phyloP scores from a whole-genome alignment of 768 basidiomycete genomes.

The Tulasnella sp. region DNA sequence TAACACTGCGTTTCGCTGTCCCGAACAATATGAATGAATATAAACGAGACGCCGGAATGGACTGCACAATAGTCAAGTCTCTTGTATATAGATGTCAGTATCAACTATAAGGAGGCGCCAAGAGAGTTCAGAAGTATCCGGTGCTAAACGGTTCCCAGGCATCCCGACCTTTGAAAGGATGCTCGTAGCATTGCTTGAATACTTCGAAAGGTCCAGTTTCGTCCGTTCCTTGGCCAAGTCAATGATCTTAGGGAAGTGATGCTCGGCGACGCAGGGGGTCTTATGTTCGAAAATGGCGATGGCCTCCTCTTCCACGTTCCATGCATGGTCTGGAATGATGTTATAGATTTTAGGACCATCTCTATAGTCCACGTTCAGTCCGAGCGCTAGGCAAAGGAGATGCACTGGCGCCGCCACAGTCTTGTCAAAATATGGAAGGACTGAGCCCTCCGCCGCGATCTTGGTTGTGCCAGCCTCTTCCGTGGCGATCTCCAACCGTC shows the following conservation, averaged over 20 bases:
- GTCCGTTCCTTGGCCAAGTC: not conserved
- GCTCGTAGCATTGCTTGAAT: not conserved
- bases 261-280: not conserved
- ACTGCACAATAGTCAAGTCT: not conserved
- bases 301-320: not conserved
- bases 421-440: not conserved
- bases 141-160: not conserved
- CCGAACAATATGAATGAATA: not conserved
- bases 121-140: not conserved
- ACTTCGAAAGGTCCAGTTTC: not conserved
- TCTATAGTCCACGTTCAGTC: too few relatives aligned
- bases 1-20: not conserved
- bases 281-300: not conserved
- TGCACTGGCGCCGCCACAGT: too few relatives aligned
- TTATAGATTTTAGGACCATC: too few relatives aligned
- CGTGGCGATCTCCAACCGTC: too few relatives aligned
- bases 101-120: not conserved
- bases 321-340: too few relatives aligned
- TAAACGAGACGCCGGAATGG: not conserved
- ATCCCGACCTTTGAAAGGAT: not conserved
- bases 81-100: not conserved
- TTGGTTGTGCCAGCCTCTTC: not conserved
- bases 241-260: not conserved
- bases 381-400: too few relatives aligned
- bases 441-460: not conserved